Conservation (phyloP, 495 filamentous ascomycete species). For the Penicillium paxilli region DNA sequence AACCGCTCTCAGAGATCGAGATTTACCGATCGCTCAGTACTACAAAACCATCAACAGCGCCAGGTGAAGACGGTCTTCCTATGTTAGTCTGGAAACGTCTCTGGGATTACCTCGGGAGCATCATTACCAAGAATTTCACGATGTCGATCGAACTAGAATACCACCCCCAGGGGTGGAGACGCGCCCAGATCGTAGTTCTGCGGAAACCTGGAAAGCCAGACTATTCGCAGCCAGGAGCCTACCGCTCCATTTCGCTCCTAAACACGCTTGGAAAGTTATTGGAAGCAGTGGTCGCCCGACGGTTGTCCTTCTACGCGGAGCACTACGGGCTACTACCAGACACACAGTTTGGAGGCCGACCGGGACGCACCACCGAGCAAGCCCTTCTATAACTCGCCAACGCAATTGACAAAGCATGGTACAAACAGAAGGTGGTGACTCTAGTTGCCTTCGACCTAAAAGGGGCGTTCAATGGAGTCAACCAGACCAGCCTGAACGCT, state of each 20-base stretch:
- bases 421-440: neutral
- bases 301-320: slow-evolving; percentile 21
- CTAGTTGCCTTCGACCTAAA: slow-evolving; percentile 29
- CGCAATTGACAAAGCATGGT: slow-evolving; percentile 27
- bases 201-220: slow-evolving; percentile 25
- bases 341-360: slow-evolving; percentile 25
- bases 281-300: slow-evolving; percentile 22
- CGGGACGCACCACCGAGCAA: slow-evolving; percentile 21
- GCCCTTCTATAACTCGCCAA: slow-evolving; percentile 23
- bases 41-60: slow-evolving; percentile 24
- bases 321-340: slow-evolving; percentile 22
- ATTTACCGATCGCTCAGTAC: slow-evolving; percentile 19
- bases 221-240: slow-evolving; percentile 19
- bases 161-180: slow-evolving; percentile 18
- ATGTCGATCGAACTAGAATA: slow-evolving; percentile 19
- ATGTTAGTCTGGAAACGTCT: slow-evolving; percentile 24
- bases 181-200: slow-evolving; percentile 23
- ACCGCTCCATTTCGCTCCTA: slow-evolving; percentile 27
- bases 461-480: slow-evolving; percentile 32
- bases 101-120: slow-evolving; percentile 12
- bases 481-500: slow-evolving; percentile 20
- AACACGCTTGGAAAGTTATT: slow-evolving; percentile 29
- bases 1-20: slow-evolving; percentile 24
- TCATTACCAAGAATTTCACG: slow-evolving; percentile 5
- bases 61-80: slow-evolving; percentile 24